These are phyloP conservation scores for Blastocystis hominis DNA, from an alignment of 352 stramenopile genomes.

Conservation along the genomic window DNA sequence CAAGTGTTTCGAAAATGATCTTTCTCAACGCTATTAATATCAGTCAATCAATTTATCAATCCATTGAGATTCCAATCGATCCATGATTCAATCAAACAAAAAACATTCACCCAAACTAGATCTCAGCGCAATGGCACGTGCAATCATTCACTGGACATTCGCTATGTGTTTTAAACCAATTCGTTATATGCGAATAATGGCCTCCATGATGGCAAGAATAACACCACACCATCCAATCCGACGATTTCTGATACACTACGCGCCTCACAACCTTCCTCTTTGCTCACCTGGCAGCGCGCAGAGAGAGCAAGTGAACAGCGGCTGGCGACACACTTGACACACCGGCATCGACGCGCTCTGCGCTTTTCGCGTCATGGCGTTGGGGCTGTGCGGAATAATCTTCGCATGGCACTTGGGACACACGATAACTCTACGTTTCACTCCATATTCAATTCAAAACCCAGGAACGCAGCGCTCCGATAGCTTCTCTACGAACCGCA, in stretches of 20 bases:
- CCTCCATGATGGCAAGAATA: constrained; percentile 6
- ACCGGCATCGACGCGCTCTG: neutral
- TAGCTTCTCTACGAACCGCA: neutral
- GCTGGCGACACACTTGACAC: neutral
- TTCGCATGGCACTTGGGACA: constrained; percentile 36
- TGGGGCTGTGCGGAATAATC: neutral
- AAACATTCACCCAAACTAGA: neutral
- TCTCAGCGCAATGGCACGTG: neutral
- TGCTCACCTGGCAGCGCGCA: neutral
- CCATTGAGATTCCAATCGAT: no score
- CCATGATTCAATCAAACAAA: no score
- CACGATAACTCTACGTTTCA: constrained; percentile 25
- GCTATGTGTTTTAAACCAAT: neutral
- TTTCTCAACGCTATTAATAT: no score
- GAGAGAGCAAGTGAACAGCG: constrained; percentile 12
- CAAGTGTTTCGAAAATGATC: no score
- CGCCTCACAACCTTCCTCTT: neutral
- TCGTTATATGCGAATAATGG: constrained; percentile 7
- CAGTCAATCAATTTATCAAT: no score
- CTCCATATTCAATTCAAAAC: neutral
- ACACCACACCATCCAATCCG: constrained; percentile 34
- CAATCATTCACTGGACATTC: constrained; percentile 34
- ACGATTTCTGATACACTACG: neutral
- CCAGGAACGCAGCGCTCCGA: neutral
- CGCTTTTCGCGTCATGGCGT: neutral